A percentile compares a stretch with the other conserved stretches of the same genome.
Conservation (phyloP, 1,284 basidiomycete species). For the Trametes sp. region DNA sequence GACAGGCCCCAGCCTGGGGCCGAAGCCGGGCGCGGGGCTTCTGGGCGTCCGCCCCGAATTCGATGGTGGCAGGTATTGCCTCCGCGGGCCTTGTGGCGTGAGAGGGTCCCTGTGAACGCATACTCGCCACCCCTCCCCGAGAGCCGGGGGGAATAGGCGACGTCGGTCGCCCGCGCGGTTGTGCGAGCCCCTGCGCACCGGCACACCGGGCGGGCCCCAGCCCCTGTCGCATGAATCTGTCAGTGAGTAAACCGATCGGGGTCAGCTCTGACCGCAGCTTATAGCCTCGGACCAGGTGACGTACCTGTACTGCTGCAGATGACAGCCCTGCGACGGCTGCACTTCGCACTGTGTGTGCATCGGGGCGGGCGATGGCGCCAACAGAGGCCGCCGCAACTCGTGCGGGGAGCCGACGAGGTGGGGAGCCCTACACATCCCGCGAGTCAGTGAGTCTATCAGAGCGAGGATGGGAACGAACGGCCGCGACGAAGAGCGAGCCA, state of each 20-base stretch:
- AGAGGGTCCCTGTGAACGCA: slow-evolving; percentile 12
- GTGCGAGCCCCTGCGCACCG: slow-evolving; percentile 13
- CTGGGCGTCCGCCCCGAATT: neutral
- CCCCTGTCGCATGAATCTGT: neutral
- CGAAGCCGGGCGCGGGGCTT: slow-evolving; percentile 5
- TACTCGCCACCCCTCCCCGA: slow-evolving; percentile 16
- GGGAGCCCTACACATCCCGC: slow-evolving; percentile 10
- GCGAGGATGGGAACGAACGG: slow-evolving; percentile 1
- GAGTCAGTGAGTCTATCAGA: slow-evolving; percentile 31
- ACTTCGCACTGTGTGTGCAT: neutral
- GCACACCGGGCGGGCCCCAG: slow-evolving; percentile 1
- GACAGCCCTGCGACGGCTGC: slow-evolving; percentile 4
- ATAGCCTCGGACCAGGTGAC: slow-evolving; percentile 4
- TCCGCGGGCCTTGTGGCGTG: slow-evolving; percentile 23
- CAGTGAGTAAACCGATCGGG: neutral
- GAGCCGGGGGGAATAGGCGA: slow-evolving; percentile 5
- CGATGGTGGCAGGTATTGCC: slow-evolving; percentile 1
- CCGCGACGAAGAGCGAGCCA: neutral
- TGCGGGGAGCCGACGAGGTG: neutral
- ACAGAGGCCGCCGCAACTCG: neutral
- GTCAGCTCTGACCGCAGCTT: slow-evolving; percentile 8
- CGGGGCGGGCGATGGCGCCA: neutral
- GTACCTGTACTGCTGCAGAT: neutral
- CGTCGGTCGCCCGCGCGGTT: neutral
- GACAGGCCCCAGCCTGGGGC: slow-evolving; percentile 12